These are phyloP conservation scores for Crithidia bombi DNA, from an alignment of 208 protist species.

Conservation along the genomic window DNA sequence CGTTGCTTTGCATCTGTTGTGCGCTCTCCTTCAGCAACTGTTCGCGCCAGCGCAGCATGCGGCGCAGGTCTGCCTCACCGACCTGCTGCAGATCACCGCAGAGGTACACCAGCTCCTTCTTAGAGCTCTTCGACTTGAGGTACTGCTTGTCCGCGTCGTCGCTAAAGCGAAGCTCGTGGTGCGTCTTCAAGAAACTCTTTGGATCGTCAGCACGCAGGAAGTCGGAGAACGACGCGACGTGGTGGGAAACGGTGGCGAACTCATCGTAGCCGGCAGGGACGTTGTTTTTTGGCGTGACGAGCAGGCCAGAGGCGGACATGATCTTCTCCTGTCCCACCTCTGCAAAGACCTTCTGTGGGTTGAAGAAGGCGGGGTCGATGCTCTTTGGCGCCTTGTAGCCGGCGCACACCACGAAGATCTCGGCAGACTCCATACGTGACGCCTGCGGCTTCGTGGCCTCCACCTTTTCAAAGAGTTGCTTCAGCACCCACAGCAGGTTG, in stretches of 20 bases:
- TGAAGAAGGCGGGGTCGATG: constrained; percentile 97
- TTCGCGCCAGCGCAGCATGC: constrained; percentile 95
- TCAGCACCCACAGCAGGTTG: constrained; percentile 98
- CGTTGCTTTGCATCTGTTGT: constrained; percentile 18
- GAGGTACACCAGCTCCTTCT: constrained; percentile 92
- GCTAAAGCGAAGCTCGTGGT: constrained; percentile 92
- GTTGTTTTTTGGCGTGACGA: constrained; percentile 79
- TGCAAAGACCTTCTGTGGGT: constrained; percentile 95
- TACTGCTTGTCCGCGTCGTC: constrained; percentile 79
- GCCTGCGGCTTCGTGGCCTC: constrained; percentile 98
- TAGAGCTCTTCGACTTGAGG: constrained; percentile 83
- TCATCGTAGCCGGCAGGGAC: constrained; percentile 93
- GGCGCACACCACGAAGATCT: constrained; percentile 99
- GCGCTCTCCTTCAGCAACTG: constrained; percentile 77
- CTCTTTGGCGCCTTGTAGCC: constrained; percentile 96
- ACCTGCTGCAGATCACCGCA: constrained; percentile 95
- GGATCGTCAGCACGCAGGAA: constrained; percentile 92
- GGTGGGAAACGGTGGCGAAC: constrained; percentile 81
- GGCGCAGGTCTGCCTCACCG: constrained; percentile 92
- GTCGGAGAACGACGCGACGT: constrained; percentile 80
- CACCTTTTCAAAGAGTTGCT: constrained; percentile 98
- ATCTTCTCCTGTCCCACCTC: constrained; percentile 93
- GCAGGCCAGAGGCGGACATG: constrained; percentile 62
- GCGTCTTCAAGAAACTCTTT: constrained; percentile 82
- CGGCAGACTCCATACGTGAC: constrained; percentile 97